Evolutionary conservation across 805 yeast species (phyloP), one percentile per base, ranked within the genome.

Genomic region (Maudiozyma bulderi): DNA sequence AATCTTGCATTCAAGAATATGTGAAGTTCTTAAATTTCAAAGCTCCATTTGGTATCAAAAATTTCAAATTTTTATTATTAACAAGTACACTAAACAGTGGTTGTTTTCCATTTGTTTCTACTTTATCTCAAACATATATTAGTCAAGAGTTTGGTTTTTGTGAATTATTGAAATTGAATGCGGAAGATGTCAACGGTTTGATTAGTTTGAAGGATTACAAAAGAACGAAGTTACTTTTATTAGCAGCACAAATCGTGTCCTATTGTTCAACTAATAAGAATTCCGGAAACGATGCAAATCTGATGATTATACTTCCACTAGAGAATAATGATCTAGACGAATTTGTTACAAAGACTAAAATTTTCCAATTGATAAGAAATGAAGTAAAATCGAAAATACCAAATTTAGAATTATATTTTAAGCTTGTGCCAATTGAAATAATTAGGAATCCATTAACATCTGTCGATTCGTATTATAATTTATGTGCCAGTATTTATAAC

Each of bases 1-100:
- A 79, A 73, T 59, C 73, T 73, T 55, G 68, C 73, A 33, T 79
- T 77, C 44, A 62, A 75, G 14, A 62, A 65, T 50, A 76, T 75
- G 57, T 82, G 83, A 89, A 79, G 71, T 55, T 66, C 73, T 59
- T 85, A 55, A 76, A 78, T 50, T 71, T 84, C 45, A 73, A 74
- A 42, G 86, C 91, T 0, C 56, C 75, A 7, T 60, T 63, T 28
- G 74, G 73, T 1, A 62, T 67, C 1, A 82, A 83, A 52, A 68
- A 76, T 50, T 75, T 82, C 50, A 76, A 75, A 48, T 63, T 80
- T 7, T 52, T 84, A 8, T 57, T 82, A 51, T 57, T 85, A 1
- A 58, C 68, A 0, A 57, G 70, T 5, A 52, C 60, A 2, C 51
- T 50, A n/a, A 54, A 54, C 30, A 57, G 56, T 5, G 68, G 63